Evolutionary conservation across 2,329 filamentous ascomycete genomes (phyloP), one percentile per base, ranked within the genome.

Genomic region (Pezicula rhizophila): DNA sequence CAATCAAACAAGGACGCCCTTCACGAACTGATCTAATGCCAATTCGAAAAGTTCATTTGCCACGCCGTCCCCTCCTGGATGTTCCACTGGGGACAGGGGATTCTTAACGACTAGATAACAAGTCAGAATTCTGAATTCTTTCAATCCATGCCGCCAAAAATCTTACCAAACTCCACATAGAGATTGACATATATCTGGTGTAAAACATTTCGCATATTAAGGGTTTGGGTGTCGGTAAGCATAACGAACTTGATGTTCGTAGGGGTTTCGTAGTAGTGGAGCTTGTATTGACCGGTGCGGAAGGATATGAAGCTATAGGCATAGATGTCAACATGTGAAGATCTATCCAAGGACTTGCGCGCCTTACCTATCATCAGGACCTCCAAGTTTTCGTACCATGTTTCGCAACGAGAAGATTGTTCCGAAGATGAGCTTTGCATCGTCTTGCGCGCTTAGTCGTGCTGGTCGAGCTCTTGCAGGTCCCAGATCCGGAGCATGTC

Each of bases 131-230:
- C 12, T 25, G 31, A 38, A 5, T 4, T 14, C 18, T 41, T 37
- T 31, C 14, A 38, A 7, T 28, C 5, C n/a, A 25, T 28, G 14
- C 31, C 3, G 12, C 11, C 12, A 14, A 71, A 2, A 12, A 31
- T 31, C 76, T 51, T 68, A 89, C 87, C 85, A 62, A 93, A 99
- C 72, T 99, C 93, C 15, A 99, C 92, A 73, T 93, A 99, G 20
- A 97, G 79, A 66, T 95, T 97, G 50, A 96, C 95, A 68, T 96
- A 99, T 54, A 99, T 96, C 76, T 99, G 93, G 66, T 99, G 91
- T 62, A 99, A 71, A 18, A 95, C 92, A 60, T 95, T 89, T 40
- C 91, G 82, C 82, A 99, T 92, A 69, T 90, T 96, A 57, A 87
- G 80, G 50, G 89, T 87, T 57, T 82, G 86, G 34, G 87, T 88